A percentile compares a stretch with the other conserved stretches of the same genome.
These are phyloP conservation scores for Haplosporangium sp. DNA, from an alignment of 371 early-diverging fungal genomes.

Conservation along the genomic window DNA sequence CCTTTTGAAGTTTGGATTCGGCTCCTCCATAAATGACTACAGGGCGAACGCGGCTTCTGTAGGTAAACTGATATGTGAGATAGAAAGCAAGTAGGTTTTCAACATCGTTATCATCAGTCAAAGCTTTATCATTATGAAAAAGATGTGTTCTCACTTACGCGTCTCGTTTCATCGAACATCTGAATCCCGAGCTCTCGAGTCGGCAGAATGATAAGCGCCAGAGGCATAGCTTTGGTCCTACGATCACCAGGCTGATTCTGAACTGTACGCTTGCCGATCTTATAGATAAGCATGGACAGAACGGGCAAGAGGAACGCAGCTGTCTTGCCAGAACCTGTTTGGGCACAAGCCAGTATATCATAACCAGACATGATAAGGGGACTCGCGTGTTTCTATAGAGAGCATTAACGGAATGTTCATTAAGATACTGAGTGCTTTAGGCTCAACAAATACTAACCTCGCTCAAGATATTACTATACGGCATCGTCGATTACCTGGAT, in stretches of 20 bases:
- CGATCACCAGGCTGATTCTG: constrained; percentile 29
- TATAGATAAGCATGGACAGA: constrained; percentile 31
- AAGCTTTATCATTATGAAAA: not conserved
- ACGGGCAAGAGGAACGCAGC: constrained; percentile 76
- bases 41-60: constrained; percentile 60
- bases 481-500: constrained; percentile 60
- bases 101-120: not conserved
- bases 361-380: constrained; percentile 72
- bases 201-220: constrained; percentile 63
- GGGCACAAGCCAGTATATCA: constrained; percentile 83
- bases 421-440: not conserved
- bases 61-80: constrained; percentile 55
- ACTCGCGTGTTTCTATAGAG: constrained; percentile 63
- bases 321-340: constrained; percentile 85
- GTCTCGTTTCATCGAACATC: constrained; percentile 60
- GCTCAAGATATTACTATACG: too few species aligned
- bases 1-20: constrained; percentile 84
- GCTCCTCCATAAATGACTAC: constrained; percentile 94
- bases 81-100: not conserved
- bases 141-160: constrained; percentile 15
- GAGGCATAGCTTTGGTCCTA: constrained; percentile 29
- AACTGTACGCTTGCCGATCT: constrained; percentile 5
- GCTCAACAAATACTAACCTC: too few species aligned
- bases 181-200: constrained; percentile 75
- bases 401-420: not conserved